Evolutionary conservation across 768 basidiomycete genomes (phyloP).

Genomic region (Suillus sp.): DNA sequence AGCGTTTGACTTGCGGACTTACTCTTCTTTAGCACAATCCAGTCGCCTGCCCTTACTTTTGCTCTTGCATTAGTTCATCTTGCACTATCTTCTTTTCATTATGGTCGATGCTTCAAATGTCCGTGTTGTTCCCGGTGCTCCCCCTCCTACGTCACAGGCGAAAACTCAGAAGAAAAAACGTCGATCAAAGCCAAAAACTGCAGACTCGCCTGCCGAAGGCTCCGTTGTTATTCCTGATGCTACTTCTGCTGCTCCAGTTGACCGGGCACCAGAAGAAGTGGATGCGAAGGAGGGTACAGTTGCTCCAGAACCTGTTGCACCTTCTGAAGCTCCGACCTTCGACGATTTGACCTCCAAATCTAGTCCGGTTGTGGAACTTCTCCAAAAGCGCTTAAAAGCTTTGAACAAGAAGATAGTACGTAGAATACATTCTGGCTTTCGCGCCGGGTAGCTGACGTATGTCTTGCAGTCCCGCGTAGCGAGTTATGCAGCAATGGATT

Average conservation of each 20-base stretch:
- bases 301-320: conserved; percentile 47
- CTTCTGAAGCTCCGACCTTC: conserved; percentile 41
- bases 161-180: conserved; percentile 74
- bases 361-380: conserved; percentile 76
- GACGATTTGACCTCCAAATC: conserved; percentile 52
- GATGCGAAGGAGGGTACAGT: conserved; percentile 51
- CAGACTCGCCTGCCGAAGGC: conserved; percentile 47
- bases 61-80: conserved; percentile 11
- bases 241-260: conserved; percentile 46
- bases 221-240: conserved; percentile 45
- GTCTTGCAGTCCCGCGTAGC: conserved; percentile 66
- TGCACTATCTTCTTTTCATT: conserved; percentile 9
- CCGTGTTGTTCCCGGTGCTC: conserved; percentile 79
- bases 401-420: conserved; percentile 84
- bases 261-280: conserved; percentile 49
- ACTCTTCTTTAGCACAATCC: neutral
- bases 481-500: conserved; percentile 64
- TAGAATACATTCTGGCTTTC: conserved; percentile 11
- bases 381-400: conserved; percentile 76
- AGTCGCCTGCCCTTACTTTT: neutral
- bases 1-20: conserved; percentile 1
- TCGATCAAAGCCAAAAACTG: conserved; percentile 51
- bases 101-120: conserved; percentile 41
- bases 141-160: conserved; percentile 56
- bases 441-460: neutral